Evolutionary conservation across 2,329 filamentous ascomycete species (phyloP).

Genomic region (Pseudocercospora pini-densiflorae): DNA sequence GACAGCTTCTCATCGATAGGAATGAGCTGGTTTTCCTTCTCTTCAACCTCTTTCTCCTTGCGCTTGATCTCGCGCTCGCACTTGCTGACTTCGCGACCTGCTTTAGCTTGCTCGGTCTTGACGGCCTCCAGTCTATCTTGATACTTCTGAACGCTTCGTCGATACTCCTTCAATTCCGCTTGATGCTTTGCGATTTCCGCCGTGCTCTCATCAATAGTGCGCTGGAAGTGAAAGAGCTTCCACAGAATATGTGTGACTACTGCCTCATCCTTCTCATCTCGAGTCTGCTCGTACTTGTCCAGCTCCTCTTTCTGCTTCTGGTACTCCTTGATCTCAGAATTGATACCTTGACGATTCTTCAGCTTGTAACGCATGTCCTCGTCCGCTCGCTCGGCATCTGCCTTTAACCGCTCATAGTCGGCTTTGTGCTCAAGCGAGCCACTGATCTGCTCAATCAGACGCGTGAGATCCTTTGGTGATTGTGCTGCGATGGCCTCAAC

Average conservation of each 20-base stretch:
- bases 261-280: slow-evolving; percentile 85
- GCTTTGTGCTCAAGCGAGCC: slow-evolving; percentile 93
- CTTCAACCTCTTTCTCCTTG: slow-evolving; percentile 86
- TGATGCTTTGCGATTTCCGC: slow-evolving; percentile 91
- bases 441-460: slow-evolving; percentile 95
- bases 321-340: slow-evolving; percentile 97
- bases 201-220: slow-evolving; percentile 88
- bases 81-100: slow-evolving; percentile 75
- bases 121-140: slow-evolving; percentile 80
- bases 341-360: slow-evolving; percentile 88
- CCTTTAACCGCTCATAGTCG: slow-evolving; percentile 90
- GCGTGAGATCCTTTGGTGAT: slow-evolving; percentile 89
- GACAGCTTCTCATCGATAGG: slow-evolving; percentile 92
- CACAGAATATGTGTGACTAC: slow-evolving; percentile 93
- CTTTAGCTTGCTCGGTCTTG: slow-evolving; percentile 78
- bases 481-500: slow-evolving; percentile 97
- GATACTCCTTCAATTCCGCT: slow-evolving; percentile 90
- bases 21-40: slow-evolving; percentile 81
- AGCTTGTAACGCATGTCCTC: slow-evolving; percentile 90
- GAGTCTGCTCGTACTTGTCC: slow-evolving; percentile 89
- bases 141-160: slow-evolving; percentile 83
- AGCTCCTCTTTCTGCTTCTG: slow-evolving; percentile 96
- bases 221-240: slow-evolving; percentile 96
- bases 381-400: slow-evolving; percentile 80
- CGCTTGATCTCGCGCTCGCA: slow-evolving; percentile 83